A percentile compares a stretch with the other conserved stretches of the same genome.
Evolutionary conservation across 106 monocot species (phyloP).

Genomic region (Dioscorea zingiberensis): DNA sequence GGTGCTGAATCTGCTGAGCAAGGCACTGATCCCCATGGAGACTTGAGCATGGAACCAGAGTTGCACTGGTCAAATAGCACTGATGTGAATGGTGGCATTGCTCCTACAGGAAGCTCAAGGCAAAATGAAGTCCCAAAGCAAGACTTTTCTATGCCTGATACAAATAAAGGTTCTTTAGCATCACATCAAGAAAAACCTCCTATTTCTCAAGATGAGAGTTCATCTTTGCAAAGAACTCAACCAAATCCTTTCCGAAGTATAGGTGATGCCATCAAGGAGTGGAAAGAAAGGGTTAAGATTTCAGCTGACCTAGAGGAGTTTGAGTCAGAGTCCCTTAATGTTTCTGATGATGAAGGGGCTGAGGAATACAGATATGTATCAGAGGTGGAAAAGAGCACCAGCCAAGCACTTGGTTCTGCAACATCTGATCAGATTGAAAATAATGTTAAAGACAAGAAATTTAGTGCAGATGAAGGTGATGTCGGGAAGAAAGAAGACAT

Average conservation of each 20-base stretch:
- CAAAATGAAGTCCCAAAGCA: constrained; percentile 26
- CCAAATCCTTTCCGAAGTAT: constrained; percentile 84
- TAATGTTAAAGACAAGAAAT: constrained; percentile 15
- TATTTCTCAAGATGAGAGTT: constrained; percentile 14
- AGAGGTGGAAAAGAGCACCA: constrained; percentile 56
- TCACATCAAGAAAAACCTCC: constrained; percentile 22
- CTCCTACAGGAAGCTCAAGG: constrained; percentile 27
- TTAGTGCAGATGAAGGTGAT: constrained; percentile 23
- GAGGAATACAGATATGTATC: constrained; percentile 68
- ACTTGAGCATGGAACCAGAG: constrained; percentile 9
- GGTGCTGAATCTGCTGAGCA: constrained; percentile 16
- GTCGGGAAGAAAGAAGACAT: constrained; percentile 28
- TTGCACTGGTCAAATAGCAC: constrained; percentile 33
- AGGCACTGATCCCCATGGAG: background rate
- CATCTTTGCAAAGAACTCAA: constrained; percentile 21
- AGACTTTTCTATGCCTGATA: constrained; percentile 41
- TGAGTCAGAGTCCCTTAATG: constrained; percentile 21
- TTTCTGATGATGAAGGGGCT: constrained; percentile 35
- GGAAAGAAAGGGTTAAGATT: constrained; percentile 83
- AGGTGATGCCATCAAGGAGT: constrained; percentile 72
- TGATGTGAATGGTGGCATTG: constrained; percentile 28
- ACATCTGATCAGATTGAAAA: constrained; percentile 57
- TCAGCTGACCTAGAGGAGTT: constrained; percentile 50
- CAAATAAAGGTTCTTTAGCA: constrained; percentile 34
- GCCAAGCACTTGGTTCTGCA: constrained; percentile 80